phyloP scores from a whole-genome alignment of 1,284 basidiomycete genomes.

The Apiotrichum domesticum region DNA sequence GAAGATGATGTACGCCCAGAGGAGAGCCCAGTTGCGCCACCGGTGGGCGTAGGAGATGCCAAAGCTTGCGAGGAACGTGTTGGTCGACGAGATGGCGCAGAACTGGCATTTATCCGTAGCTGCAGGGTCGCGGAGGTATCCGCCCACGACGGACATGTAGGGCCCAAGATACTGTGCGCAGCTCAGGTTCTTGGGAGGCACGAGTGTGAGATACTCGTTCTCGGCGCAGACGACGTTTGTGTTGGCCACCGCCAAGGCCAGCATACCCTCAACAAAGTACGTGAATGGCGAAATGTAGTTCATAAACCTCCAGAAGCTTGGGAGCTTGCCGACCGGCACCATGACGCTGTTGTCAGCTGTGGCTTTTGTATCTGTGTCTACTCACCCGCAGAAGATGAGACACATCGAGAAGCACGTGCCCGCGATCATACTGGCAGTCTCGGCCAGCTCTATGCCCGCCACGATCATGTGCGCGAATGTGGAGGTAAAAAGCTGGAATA shows the following conservation, averaged over 20 bases:
- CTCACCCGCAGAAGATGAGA: slow-evolving; percentile 57
- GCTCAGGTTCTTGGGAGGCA: slow-evolving; percentile 43
- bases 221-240: slow-evolving; percentile 43
- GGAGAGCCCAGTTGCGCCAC: slow-evolving; percentile 61
- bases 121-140: slow-evolving; percentile 37
- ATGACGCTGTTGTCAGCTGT: slow-evolving; percentile 44
- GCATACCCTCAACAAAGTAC: slow-evolving; percentile 47
- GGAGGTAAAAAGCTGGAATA: slow-evolving; percentile 46
- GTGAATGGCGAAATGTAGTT: slow-evolving; percentile 71
- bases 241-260: slow-evolving; percentile 51
- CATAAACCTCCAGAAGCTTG: slow-evolving; percentile 76
- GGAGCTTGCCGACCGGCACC: slow-evolving; percentile 48
- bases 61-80: slow-evolving; percentile 56
- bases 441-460: slow-evolving; percentile 41
- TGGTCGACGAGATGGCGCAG: slow-evolving; percentile 52
- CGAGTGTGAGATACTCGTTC: slow-evolving; percentile 44
- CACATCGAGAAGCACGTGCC: slow-evolving; percentile 47
- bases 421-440: slow-evolving; percentile 48
- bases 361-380: no score
- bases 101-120: slow-evolving; percentile 40
- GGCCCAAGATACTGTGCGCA: slow-evolving; percentile 47
- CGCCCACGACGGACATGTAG: slow-evolving; percentile 39
- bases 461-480: slow-evolving; percentile 46
- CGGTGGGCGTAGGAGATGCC: slow-evolving; percentile 55
- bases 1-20: slow-evolving; percentile 61